Conservation (phyloP, 1,284 basidiomycete species). For the Prillingera fragicola region DNA sequence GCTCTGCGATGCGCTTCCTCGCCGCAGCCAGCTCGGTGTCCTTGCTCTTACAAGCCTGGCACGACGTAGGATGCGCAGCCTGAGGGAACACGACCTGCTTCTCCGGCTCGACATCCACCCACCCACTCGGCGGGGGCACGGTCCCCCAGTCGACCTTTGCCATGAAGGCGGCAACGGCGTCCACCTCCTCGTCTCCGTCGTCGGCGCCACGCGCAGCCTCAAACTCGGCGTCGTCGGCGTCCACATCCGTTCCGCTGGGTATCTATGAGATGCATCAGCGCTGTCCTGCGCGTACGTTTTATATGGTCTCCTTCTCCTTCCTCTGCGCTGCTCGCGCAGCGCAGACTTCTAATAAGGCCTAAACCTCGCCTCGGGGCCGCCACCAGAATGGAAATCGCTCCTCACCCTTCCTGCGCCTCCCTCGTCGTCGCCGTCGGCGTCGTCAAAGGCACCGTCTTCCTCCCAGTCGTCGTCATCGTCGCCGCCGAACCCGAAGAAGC, state of each 20-base stretch:
- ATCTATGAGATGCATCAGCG: background rate
- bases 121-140: slow-evolving; percentile 6
- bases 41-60: background rate
- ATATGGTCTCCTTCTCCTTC: slow-evolving; percentile 8
- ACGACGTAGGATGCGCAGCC: too few relatives aligned
- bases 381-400: slow-evolving; percentile 70
- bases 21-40: slow-evolving; percentile 1
- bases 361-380: slow-evolving; percentile 59
- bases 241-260: background rate
- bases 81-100: background rate
- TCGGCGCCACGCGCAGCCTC: too few relatives aligned
- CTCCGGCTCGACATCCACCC: background rate
- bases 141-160: slow-evolving; percentile 58
- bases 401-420: slow-evolving; percentile 83
- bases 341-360: slow-evolving; percentile 70
- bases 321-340: slow-evolving; percentile 1
- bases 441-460: slow-evolving; percentile 59
- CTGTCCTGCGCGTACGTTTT: background rate
- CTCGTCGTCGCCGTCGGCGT: slow-evolving; percentile 23
- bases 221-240: background rate
- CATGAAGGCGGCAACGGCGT: slow-evolving; percentile 60
- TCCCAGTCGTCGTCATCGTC: slow-evolving; percentile 51
- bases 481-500: slow-evolving; percentile 37
- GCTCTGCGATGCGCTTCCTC: slow-evolving; percentile 1
- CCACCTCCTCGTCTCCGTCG: slow-evolving; percentile 45